phyloP scores from a whole-genome alignment of 805 yeast species.

The Yarrowia sp. region DNA sequence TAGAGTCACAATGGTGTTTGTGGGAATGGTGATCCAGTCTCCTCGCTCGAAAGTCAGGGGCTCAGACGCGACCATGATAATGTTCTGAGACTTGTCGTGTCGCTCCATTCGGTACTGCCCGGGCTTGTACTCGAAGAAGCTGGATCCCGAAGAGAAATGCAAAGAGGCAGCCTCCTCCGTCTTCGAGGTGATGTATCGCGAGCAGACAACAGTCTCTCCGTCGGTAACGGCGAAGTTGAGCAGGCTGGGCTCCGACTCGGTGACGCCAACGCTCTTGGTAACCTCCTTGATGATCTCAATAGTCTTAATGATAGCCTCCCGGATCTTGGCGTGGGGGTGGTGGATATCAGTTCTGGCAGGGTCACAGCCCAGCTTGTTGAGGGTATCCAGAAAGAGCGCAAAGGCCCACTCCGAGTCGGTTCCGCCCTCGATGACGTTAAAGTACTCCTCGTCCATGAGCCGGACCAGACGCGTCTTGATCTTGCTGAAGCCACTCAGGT shows the following conservation, averaged over 20 bases:
- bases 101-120: conserved; percentile 95
- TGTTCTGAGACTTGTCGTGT: conserved; percentile 85
- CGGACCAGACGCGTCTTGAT: conserved; percentile 72
- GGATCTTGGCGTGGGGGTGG: conserved; percentile 46
- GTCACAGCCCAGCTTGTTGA: conserved; percentile 72
- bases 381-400: conserved; percentile 78
- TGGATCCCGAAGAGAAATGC: conserved; percentile 90
- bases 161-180: conserved; percentile 95
- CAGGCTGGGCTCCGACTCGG: conserved; percentile 67
- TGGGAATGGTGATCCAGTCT: conserved; percentile 97
- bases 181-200: conserved; percentile 82
- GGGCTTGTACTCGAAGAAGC: conserved; percentile 84
- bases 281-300: conserved; percentile 74
- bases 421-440: conserved; percentile 80
- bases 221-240: conserved; percentile 94
- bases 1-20: conserved; percentile 81
- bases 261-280: conserved; percentile 58
- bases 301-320: conserved; percentile 69
- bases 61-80: conserved; percentile 95
- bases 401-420: conserved; percentile 96
- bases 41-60: conserved; percentile 95
- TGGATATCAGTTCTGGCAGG: conserved; percentile 59
- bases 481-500: conserved; percentile 62
- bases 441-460: conserved; percentile 76
- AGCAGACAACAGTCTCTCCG: conserved; percentile 79